Percentiles rank a stretch among this genome's conserved stretches.
phyloP scores from a whole-genome alignment of 352 stramenopile species.

The Phytophthora europaea region DNA sequence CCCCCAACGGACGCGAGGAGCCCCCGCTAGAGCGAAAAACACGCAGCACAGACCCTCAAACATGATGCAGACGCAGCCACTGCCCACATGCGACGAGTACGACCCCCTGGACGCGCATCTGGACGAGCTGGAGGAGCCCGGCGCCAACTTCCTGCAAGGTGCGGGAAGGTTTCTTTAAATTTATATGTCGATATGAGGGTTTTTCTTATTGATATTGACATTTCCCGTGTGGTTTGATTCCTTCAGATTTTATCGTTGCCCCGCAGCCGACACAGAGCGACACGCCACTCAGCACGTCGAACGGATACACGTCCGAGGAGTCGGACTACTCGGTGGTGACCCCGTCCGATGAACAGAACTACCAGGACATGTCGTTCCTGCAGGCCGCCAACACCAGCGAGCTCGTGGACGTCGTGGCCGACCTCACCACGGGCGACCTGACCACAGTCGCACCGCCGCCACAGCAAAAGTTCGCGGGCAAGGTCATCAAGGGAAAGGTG shows the following conservation, averaged over 20 bases:
- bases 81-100: slow-evolving; percentile 71
- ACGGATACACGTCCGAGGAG: slow-evolving; percentile 88
- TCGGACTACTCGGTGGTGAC: slow-evolving; percentile 82
- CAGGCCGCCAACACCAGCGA: slow-evolving; percentile 67
- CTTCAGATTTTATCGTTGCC: slow-evolving; percentile 57
- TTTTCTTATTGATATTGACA: slow-evolving; percentile 21
- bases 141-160: slow-evolving; percentile 77
- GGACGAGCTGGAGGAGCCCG: slow-evolving; percentile 77
- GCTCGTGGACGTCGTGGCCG: slow-evolving; percentile 69
- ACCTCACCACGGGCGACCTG: slow-evolving; percentile 58
- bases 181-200: background rate
- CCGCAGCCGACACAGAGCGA: slow-evolving; percentile 39
- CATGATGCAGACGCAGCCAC: slow-evolving; percentile 64
- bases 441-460: slow-evolving; percentile 47
- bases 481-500: slow-evolving; percentile 88
- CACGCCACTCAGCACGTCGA: slow-evolving; percentile 72
- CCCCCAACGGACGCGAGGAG: slow-evolving; percentile 4
- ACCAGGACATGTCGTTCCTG: slow-evolving; percentile 81
- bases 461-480: slow-evolving; percentile 70
- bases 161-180: background rate
- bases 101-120: slow-evolving; percentile 78
- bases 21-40: background rate
- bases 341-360: slow-evolving; percentile 78
- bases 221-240: background rate
- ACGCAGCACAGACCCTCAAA: background rate